Percentiles rank a stretch among this genome's conserved stretches.
These are phyloP conservation scores for Colletotrichum sp. DNA, from an alignment of 2,329 filamentous ascomycete species.

Conservation along the genomic window DNA sequence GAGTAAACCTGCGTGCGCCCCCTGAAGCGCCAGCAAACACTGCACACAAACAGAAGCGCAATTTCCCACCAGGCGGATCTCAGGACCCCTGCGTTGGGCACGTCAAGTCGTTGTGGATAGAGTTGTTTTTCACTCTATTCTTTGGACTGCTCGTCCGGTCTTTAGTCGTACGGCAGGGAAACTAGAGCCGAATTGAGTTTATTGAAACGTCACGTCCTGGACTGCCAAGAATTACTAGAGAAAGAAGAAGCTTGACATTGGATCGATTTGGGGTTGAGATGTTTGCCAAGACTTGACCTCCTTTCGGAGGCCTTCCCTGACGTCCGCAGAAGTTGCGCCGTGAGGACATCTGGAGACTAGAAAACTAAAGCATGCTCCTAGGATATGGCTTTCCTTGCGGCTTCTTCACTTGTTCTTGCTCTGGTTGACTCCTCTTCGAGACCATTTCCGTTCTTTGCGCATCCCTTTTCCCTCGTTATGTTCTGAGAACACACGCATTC, in stretches of 20 bases:
- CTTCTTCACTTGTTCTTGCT: background rate
- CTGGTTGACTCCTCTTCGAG: background rate
- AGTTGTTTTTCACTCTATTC: background rate
- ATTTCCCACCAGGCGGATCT: constrained; percentile 7
- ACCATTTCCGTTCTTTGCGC: constrained; percentile 1
- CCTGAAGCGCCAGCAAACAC: background rate
- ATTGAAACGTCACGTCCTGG: background rate
- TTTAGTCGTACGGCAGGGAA: background rate
- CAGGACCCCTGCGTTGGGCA: background rate
- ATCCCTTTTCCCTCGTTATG: background rate
- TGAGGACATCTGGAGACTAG: background rate
- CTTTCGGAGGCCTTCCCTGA: background rate
- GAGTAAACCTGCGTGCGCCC: background rate
- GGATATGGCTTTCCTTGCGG: background rate
- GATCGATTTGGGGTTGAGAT: background rate
- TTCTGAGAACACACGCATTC: background rate
- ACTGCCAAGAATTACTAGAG: background rate
- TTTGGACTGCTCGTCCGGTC: background rate
- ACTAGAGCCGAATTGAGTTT: constrained; percentile 4
- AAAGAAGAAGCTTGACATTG: background rate
- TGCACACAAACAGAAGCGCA: background rate
- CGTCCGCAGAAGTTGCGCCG: background rate
- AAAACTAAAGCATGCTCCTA: background rate
- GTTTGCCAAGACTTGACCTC: background rate
- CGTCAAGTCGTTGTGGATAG: background rate